phyloP scores from a whole-genome alignment of 169 alveolate species.

The Eimeria tenella region DNA sequence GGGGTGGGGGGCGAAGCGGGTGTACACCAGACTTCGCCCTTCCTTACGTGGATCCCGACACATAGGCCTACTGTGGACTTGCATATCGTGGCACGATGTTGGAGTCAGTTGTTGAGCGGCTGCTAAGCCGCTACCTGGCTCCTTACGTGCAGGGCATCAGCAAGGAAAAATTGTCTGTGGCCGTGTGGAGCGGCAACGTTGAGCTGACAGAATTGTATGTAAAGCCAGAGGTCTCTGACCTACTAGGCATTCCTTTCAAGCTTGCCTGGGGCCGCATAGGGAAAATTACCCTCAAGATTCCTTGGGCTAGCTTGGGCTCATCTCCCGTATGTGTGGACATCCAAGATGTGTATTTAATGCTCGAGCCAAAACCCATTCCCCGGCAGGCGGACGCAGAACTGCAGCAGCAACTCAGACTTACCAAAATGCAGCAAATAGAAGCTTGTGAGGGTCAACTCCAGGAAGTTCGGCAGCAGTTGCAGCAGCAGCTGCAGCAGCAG shows the following conservation, averaged over 20 bases:
- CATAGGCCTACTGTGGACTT: no score
- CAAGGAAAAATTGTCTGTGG: conserved; percentile 88
- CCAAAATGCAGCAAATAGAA: conserved; percentile 82
- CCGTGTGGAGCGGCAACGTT: conserved; percentile 92
- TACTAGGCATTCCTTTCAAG: conserved; percentile 84
- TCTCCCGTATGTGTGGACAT: conserved; percentile 88
- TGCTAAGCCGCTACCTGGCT: conserved; percentile 90
- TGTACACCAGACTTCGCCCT: no score
- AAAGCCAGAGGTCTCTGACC: conserved; percentile 89
- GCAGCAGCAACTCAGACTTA: conserved; percentile 84
- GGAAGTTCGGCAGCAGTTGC: conserved; percentile 80
- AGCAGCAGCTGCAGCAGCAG: conserved; percentile 73
- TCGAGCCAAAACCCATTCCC: conserved; percentile 82
- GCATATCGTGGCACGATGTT: conserved; percentile 80
- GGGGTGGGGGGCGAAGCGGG: no score
- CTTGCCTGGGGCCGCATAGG: conserved; percentile 88
- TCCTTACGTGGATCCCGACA: no score
- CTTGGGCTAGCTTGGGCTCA: conserved; percentile 90
- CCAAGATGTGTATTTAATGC: conserved; percentile 86
- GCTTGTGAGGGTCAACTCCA: conserved; percentile 77
- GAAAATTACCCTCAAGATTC: conserved; percentile 86
- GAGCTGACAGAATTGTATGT: conserved; percentile 87
- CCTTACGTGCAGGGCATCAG: conserved; percentile 90
- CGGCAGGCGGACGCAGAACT: conserved; percentile 65
- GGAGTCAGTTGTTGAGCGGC: conserved; percentile 89